Percentiles rank a stretch among this genome's conserved stretches.
Conservation (phyloP, 768 basidiomycete species). For the Serpula lacrymans region DNA sequence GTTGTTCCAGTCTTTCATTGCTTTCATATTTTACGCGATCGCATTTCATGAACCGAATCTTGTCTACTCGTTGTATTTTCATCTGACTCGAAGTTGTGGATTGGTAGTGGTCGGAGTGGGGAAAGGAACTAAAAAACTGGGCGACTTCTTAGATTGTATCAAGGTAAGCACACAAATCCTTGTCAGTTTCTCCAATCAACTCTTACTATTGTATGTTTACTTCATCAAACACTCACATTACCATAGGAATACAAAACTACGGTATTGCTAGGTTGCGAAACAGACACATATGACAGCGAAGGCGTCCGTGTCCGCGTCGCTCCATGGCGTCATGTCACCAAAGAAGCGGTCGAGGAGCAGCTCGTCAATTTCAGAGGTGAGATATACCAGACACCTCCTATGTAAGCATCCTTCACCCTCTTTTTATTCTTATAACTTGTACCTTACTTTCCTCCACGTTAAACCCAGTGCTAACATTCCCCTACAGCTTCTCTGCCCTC, state of each 20-base stretch:
- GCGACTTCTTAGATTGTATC: constrained; percentile 79
- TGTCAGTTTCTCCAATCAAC: constrained; percentile 1
- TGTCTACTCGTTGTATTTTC: too few species aligned
- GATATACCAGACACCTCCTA: constrained; percentile 88
- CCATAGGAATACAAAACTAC: constrained; percentile 87
- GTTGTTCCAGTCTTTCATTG: constrained; percentile 4
- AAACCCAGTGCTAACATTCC: constrained; percentile 3
- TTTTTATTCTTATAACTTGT: constrained; percentile 1
- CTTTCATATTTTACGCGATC: too few species aligned
- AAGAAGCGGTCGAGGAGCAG: constrained; percentile 63
- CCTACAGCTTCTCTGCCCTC: constrained; percentile 85
- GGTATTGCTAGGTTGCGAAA: constrained; percentile 89
- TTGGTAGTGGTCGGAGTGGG: constrained; percentile 93
- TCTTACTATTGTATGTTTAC: neutral
- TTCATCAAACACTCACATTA: constrained; percentile 8
- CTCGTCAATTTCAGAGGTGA: constrained; percentile 79
- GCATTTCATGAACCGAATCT: too few species aligned
- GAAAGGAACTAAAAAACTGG: constrained; percentile 84
- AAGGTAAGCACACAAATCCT: too few species aligned
- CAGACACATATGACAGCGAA: constrained; percentile 91
- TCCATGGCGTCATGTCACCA: constrained; percentile 82
- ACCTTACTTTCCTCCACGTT: neutral
- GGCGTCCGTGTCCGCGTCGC: constrained; percentile 76
- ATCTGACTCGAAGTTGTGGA: too few species aligned
- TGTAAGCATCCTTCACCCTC: constrained; percentile 46